These are phyloP conservation scores for Penicillium fimorum DNA, from an alignment of 495 filamentous ascomycete species.

Conservation along the genomic window DNA sequence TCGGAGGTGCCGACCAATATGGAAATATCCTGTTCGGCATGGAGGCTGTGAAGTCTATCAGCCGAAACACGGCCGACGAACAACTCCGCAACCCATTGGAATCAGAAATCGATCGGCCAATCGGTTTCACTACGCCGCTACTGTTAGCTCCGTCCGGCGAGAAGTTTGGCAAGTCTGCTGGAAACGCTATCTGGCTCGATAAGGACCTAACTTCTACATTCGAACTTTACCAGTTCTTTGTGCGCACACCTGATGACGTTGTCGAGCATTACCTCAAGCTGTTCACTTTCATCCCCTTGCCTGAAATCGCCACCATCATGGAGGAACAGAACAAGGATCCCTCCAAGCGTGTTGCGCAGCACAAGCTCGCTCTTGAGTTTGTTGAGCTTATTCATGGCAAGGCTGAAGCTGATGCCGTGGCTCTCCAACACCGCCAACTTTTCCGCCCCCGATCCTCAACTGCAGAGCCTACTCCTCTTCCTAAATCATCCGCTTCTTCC, in stretches of 20 bases:
- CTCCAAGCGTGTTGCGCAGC: conserved; percentile 72
- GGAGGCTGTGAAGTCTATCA: conserved; percentile 72
- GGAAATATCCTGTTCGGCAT: conserved; percentile 94
- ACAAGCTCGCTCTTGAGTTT: conserved; percentile 75
- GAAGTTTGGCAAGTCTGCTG: conserved; percentile 95
- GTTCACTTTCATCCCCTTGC: conserved; percentile 81
- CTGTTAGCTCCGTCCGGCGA: conserved; percentile 79
- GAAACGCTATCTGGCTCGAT: conserved; percentile 94
- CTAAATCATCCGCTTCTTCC: conserved; percentile 25
- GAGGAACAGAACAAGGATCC: conserved; percentile 62
- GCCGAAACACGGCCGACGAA: conserved; percentile 46
- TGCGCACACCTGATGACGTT: conserved; percentile 76
- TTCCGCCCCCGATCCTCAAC: conserved; percentile 48
- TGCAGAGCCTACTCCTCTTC: conserved; percentile 39
- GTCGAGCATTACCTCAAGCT: conserved; percentile 79
- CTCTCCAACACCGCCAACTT: conserved; percentile 57
- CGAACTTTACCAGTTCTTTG: conserved; percentile 89
- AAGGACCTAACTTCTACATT: conserved; percentile 73
- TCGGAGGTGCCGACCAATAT: conserved; percentile 93
- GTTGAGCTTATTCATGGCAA: conserved; percentile 74
- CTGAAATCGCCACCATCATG: conserved; percentile 63
- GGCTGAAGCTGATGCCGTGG: conserved; percentile 53
- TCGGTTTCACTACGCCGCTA: conserved; percentile 86
- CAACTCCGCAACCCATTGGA: conserved; percentile 28
- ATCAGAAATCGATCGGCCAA: conserved; percentile 51